Evolutionary conservation across 352 stramenopile species (phyloP).

Genomic region (Elongisporangium anandrum): DNA sequence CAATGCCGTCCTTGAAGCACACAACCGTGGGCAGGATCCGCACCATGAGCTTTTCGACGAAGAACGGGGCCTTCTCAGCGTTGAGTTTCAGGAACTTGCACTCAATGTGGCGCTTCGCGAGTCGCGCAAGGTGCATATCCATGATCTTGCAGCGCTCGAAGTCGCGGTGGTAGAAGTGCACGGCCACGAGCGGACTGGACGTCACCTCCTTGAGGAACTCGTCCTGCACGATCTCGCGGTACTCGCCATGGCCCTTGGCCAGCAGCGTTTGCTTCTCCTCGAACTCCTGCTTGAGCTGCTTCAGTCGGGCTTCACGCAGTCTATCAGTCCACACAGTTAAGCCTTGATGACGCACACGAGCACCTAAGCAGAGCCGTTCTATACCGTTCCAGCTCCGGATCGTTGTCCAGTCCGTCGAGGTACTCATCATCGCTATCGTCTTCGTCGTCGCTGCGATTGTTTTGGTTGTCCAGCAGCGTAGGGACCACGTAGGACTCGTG

Average conservation of each 20-base stretch:
- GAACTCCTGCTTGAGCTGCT: constrained; percentile 59
- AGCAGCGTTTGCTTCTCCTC: constrained; percentile 56
- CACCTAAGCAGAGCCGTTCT: background rate
- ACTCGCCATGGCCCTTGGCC: constrained; percentile 75
- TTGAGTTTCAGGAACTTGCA: constrained; percentile 95
- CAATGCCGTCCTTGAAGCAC: constrained; percentile 91
- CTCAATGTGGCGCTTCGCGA: constrained; percentile 76
- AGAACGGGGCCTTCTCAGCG: constrained; percentile 93
- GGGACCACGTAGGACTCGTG: constrained; percentile 20
- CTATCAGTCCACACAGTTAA: constrained; percentile 14
- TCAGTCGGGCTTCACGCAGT: constrained; percentile 77
- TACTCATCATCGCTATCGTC: constrained; percentile 59
- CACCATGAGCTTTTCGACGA: constrained; percentile 92
- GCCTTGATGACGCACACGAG: too few species aligned
- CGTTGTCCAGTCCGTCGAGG: constrained; percentile 68
- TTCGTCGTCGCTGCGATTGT: constrained; percentile 24
- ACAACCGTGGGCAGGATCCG: constrained; percentile 93
- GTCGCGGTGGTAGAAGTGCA: constrained; percentile 97
- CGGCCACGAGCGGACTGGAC: constrained; percentile 67
- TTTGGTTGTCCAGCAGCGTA: constrained; percentile 15
- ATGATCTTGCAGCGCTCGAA: constrained; percentile 98
- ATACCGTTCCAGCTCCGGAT: constrained; percentile 70
- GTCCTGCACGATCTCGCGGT: constrained; percentile 92
- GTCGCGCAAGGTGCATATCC: constrained; percentile 83
- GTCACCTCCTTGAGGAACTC: constrained; percentile 96